phyloP scores from a whole-genome alignment of 1,284 basidiomycete species.

The Rhodotorula sp. region DNA sequence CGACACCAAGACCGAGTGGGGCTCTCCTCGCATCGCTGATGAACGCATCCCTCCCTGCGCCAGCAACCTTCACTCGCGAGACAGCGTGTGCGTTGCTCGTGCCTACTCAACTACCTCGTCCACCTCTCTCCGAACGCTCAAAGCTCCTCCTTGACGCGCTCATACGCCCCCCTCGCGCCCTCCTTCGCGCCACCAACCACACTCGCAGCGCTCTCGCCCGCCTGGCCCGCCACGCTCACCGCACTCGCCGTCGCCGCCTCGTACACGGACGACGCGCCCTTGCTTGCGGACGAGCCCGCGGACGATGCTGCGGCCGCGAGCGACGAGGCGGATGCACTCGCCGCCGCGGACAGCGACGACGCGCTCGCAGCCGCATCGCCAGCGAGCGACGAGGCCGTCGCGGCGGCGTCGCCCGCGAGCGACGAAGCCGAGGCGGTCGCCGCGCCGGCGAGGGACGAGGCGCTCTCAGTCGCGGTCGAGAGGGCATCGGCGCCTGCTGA shows the following conservation, averaged over 20 bases:
- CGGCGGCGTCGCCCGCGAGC: conserved; percentile 38
- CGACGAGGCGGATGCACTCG: no score
- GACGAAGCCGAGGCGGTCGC: not conserved
- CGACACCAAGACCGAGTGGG: no score
- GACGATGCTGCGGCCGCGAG: no score
- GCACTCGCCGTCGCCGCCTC: conserved; percentile 34
- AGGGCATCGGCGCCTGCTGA: not conserved
- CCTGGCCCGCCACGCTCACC: conserved; percentile 32
- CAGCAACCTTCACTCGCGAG: no score
- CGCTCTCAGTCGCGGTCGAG: not conserved
- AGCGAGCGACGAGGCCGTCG: not conserved
- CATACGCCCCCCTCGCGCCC: conserved; percentile 5
- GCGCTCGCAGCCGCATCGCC: not conserved
- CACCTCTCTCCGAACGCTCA: conserved; percentile 6
- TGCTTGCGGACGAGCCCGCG: not conserved
- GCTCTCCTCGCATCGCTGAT: no score
- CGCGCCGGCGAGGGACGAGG: not conserved
- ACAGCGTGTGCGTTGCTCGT: no score
- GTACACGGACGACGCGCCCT: conserved; percentile 15
- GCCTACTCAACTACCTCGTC: no score
- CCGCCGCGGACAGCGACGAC: no score
- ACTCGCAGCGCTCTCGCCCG: conserved; percentile 35
- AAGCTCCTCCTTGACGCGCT: conserved; percentile 47
- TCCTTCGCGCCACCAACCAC: no score
- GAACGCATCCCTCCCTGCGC: no score